Percentiles rank a stretch among this genome's conserved stretches.
Conservation (phyloP, 1,139 yeast genomes). For the Yamadazyma atlantica region DNA sequence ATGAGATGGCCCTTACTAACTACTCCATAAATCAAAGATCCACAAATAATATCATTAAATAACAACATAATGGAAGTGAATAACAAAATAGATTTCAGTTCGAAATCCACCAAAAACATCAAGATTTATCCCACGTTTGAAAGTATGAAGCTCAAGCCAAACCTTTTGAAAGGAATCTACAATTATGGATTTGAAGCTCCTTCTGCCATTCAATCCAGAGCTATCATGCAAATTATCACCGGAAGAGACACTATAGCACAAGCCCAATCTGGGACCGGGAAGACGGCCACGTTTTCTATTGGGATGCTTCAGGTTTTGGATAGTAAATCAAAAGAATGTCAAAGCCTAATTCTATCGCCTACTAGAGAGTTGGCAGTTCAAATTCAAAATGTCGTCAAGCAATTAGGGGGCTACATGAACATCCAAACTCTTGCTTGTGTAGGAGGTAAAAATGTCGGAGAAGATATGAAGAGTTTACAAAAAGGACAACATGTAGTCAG, state of each 20-base stretch:
- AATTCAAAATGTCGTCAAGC: constrained; percentile 79
- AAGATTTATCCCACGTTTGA: constrained; percentile 71
- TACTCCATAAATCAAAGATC: no score
- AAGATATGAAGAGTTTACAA: constrained; percentile 68
- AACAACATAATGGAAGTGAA: constrained; percentile 10
- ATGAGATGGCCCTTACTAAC: background rate
- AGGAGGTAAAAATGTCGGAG: constrained; percentile 87
- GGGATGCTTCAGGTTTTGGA: constrained; percentile 86
- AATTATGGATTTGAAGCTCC: constrained; percentile 94
- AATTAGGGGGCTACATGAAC: constrained; percentile 84
- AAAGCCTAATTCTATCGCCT: constrained; percentile 89
- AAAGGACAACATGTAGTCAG: constrained; percentile 90
- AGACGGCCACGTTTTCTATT: constrained; percentile 93
- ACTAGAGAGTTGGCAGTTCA: constrained; percentile 93
- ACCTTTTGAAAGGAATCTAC: constrained; percentile 72
- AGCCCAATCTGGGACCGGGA: constrained; percentile 98
- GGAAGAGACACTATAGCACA: constrained; percentile 95
- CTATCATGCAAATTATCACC: constrained; percentile 85
- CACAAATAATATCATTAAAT: background rate
- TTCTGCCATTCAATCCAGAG: constrained; percentile 93
- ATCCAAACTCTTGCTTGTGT: constrained; percentile 87
- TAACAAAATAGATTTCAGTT: constrained; percentile 17
- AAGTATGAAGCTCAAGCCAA: constrained; percentile 73
- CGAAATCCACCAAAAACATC: constrained; percentile 49
- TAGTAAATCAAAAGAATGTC: constrained; percentile 62